A percentile compares a stretch with the other conserved stretches of the same genome.
These are phyloP conservation scores for Entamoeba histolytica DNA, from an alignment of 208 protist genomes.

Conservation along the genomic window DNA sequence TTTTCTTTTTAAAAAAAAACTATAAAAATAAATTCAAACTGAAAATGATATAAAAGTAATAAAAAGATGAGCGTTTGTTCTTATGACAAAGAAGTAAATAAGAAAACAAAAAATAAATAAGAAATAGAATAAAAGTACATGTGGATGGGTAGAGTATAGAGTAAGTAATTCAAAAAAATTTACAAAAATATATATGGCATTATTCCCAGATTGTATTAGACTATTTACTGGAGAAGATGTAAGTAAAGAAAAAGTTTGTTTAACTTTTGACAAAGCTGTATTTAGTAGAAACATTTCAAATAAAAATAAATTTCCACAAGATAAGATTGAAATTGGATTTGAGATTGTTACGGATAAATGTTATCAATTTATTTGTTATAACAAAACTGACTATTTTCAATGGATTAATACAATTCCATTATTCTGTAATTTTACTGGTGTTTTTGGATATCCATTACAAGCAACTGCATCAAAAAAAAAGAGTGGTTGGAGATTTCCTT, in stretches of 20 bases:
- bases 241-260: background rate
- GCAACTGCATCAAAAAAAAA: background rate
- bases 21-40: too few species aligned
- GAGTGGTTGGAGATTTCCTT: background rate
- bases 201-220: background rate
- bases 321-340: background rate
- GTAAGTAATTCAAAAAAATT: background rate
- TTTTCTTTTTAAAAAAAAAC: too few species aligned
- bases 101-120: background rate
- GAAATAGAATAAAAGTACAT: background rate
- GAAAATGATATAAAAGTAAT: too few species aligned
- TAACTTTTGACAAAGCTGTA: background rate
- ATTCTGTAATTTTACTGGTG: background rate
- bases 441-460: background rate
- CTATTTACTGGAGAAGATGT: background rate
- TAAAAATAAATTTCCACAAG: background rate
- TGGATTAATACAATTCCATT: background rate
- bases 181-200: background rate
- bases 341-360: background rate
- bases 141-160: background rate
- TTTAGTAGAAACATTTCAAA: background rate
- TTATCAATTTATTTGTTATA: background rate
- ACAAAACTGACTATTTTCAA: background rate
- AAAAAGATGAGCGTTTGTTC: background rate
- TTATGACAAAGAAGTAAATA: background rate